phyloP scores from a whole-genome alignment of 2,329 filamentous ascomycete species.

The Xylaria sp. region DNA sequence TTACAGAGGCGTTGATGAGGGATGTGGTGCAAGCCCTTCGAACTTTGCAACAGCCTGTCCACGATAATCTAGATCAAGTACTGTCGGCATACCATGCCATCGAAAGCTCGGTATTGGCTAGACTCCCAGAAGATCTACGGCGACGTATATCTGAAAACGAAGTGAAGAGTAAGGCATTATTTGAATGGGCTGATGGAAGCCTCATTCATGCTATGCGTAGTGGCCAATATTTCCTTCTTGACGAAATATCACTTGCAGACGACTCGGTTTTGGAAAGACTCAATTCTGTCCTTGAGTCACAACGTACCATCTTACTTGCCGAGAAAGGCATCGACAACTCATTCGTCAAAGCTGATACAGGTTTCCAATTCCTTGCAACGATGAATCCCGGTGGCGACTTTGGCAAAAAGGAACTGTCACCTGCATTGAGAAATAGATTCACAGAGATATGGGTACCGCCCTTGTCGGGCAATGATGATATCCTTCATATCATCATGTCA shows the following conservation, averaged over 20 bases:
- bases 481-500: conserved; percentile 81
- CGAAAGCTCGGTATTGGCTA: conserved; percentile 47
- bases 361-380: conserved; percentile 95
- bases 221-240: conserved; percentile 89
- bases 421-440: conserved; percentile 92
- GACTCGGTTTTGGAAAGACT: conserved; percentile 95
- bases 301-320: conserved; percentile 83
- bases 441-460: conserved; percentile 98
- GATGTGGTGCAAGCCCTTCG: conserved; percentile 60
- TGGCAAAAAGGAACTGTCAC: conserved; percentile 95
- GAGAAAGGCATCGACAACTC: conserved; percentile 91
- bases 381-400: conserved; percentile 99
- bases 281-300: conserved; percentile 93
- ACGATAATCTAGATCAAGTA: conserved; percentile 58
- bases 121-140: conserved; percentile 55
- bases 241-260: conserved; percentile 97
- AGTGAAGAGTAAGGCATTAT: conserved; percentile 79
- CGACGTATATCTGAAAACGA: conserved; percentile 54
- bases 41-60: conserved; percentile 47
- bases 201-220: conserved; percentile 92
- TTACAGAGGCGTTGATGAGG: conserved; percentile 68
- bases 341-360: conserved; percentile 73
- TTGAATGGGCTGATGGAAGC: conserved; percentile 95
- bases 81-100: conserved; percentile 65
- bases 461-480: conserved; percentile 81